Evolutionary conservation across 352 stramenopile genomes (phyloP).

Genomic region (Phytophthora kernoviae): DNA sequence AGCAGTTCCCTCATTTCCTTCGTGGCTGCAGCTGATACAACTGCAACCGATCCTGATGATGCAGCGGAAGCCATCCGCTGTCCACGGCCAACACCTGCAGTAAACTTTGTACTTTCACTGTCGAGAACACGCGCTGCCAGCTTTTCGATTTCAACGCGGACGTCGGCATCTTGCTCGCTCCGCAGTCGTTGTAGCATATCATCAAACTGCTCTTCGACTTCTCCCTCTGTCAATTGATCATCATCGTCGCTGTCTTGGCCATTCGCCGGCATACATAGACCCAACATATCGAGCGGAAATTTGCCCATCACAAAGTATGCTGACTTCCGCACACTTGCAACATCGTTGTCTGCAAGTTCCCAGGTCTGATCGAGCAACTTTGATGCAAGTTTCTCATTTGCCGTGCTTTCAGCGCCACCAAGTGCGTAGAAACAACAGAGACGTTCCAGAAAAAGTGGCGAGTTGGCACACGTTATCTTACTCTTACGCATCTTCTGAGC

Average conservation of each 20-base stretch:
- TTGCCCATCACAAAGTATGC: slow-evolving; percentile 50
- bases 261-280: slow-evolving; percentile 29
- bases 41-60: slow-evolving; percentile 15
- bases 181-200: slow-evolving; percentile 45
- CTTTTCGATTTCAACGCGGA: slow-evolving; percentile 46
- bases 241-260: slow-evolving; percentile 25
- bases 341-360: slow-evolving; percentile 42
- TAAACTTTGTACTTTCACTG: slow-evolving; percentile 42
- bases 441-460: slow-evolving; percentile 58
- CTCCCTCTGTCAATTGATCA: slow-evolving; percentile 42
- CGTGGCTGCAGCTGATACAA: slow-evolving; percentile 58
- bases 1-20: slow-evolving; percentile 61
- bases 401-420: slow-evolving; percentile 37
- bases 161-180: slow-evolving; percentile 35
- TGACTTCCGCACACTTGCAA: slow-evolving; percentile 40
- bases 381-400: slow-evolving; percentile 45
- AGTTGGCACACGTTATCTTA: slow-evolving; percentile 50
- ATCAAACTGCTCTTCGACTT: slow-evolving; percentile 55
- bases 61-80: slow-evolving; percentile 40
- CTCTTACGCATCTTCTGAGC: slow-evolving; percentile 70
- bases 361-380: slow-evolving; percentile 61
- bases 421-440: slow-evolving; percentile 63
- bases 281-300: slow-evolving; percentile 56
- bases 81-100: slow-evolving; percentile 39
- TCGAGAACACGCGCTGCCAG: slow-evolving; percentile 48